Evolutionary conservation across 1,139 yeast genomes (phyloP).

Genomic region (Sugiyamaella paludigena): DNA sequence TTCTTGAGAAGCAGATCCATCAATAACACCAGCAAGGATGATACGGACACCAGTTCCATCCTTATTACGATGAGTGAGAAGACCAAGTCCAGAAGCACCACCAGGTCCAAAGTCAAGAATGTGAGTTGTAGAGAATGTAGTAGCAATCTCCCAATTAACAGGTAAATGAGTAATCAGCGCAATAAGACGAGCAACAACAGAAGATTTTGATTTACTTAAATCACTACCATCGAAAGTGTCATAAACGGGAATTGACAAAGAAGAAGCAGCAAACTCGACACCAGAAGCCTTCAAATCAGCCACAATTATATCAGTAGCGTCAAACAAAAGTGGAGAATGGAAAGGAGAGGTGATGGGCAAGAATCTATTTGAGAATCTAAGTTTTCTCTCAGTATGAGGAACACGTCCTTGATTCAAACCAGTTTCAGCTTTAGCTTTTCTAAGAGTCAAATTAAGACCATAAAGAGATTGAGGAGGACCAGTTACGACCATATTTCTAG

Average conservation of each 20-base stretch:
- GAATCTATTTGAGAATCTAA: slow-evolving; percentile 89
- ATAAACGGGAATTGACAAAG: slow-evolving; percentile 78
- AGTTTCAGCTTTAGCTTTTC: slow-evolving; percentile 92
- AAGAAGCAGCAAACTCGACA: slow-evolving; percentile 54
- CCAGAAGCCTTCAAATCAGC: slow-evolving; percentile 60
- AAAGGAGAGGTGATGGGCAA: slow-evolving; percentile 95
- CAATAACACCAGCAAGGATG: slow-evolving; percentile 89
- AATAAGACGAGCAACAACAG: slow-evolving; percentile 64
- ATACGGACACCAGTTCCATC: slow-evolving; percentile 98
- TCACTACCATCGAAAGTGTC: slow-evolving; percentile 88
- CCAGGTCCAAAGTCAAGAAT: slow-evolving; percentile 98
- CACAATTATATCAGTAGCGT: slow-evolving; percentile 65
- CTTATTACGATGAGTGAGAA: slow-evolving; percentile 92
- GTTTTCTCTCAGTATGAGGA: slow-evolving; percentile 89
- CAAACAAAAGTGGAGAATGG: slow-evolving; percentile 82
- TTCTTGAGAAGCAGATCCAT: slow-evolving; percentile 60
- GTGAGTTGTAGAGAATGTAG: slow-evolving; percentile 78
- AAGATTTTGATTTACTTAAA: slow-evolving; percentile 54
- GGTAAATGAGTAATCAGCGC: slow-evolving; percentile 84
- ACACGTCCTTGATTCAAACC: slow-evolving; percentile 94
- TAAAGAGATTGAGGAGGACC: slow-evolving; percentile 99
- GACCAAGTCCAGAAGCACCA: slow-evolving; percentile 95
- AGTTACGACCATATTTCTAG: slow-evolving; percentile 88
- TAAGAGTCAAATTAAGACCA: slow-evolving; percentile 86
- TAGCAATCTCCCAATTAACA: slow-evolving; percentile 93